Evolutionary conservation across 2,329 filamentous ascomycete species (phyloP), one percentile per base, ranked within the genome.

Genomic region (Volutella citrinella): DNA sequence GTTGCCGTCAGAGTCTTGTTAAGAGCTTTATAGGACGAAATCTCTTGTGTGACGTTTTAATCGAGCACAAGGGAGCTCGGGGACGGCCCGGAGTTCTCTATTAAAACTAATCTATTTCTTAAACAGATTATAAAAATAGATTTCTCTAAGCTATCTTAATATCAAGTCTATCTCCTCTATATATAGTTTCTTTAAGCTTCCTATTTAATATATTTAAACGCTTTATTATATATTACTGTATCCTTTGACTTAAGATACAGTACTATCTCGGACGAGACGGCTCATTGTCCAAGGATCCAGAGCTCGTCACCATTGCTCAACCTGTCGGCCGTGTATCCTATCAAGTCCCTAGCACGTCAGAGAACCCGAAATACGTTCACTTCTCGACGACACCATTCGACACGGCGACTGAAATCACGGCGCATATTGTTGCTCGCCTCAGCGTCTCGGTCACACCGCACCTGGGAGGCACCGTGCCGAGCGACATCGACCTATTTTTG

Each of bases 391-490:
- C 64, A 0, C 64, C 76, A 0, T 82, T 85, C 36, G 65, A 71
- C 12, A 42, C 63, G 6, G 78, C 84, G 45, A 80, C 72, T 0
- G 82, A 86, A 49, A 75, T 87, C 34, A 87, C 82, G 0, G 82
- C 82, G 1, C 78, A 85, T 48, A 65, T 84, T 16, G 65, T 76
- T 0, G 80, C 78, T 0, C 80, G 78, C 43, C 61, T 87, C 4
- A 76, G 78, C 40, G 73, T 83, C 1, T 83, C 80, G 0, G 58
- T 81, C 6, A 77, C 71, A 0, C 59, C 79, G 48, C 75, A 64
- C 57, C 72, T 51, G 56, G 62, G 12, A 1, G 47, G 38, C 0
- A 39, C 46, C 1, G 55, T 45, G 4, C 51, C 59, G 1, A 59
- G 49, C 1, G 78, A 82, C 35, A 80, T 82, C 15, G 78, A 82